A percentile compares a stretch with the other conserved stretches of the same genome.
Conservation (phyloP, 2,329 filamentous ascomycete species). For the Microcyclospora tardicrescens region DNA sequence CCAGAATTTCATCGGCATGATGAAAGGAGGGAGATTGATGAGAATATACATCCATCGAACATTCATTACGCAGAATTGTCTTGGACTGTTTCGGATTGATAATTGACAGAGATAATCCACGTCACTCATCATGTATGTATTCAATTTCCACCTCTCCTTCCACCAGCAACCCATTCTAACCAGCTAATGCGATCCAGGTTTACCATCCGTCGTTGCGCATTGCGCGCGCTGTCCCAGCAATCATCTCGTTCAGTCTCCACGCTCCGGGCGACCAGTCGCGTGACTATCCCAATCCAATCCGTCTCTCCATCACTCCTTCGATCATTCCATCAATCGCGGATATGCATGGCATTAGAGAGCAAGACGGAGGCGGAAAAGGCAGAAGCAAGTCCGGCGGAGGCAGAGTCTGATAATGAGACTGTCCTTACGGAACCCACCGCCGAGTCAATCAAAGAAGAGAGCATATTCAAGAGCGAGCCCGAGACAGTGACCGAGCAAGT, state of each 20-base stretch:
- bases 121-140: too few relatives aligned
- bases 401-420: constrained; percentile 24
- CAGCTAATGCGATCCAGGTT: constrained; percentile 31
- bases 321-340: constrained; percentile 28
- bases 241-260: constrained; percentile 32
- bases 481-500: constrained; percentile 3
- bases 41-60: too few relatives aligned
- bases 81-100: too few relatives aligned
- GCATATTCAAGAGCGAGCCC: constrained; percentile 9
- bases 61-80: too few relatives aligned
- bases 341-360: constrained; percentile 12
- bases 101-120: too few relatives aligned
- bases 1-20: too few relatives aligned
- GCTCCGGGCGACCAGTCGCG: constrained; percentile 18
- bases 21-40: too few relatives aligned
- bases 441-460: constrained; percentile 16
- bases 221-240: constrained; percentile 39
- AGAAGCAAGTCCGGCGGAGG: constrained; percentile 11
- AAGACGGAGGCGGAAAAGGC: constrained; percentile 5
- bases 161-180: not conserved
- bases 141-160: too few relatives aligned
- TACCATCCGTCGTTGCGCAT: constrained; percentile 44
- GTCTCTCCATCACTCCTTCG: constrained; percentile 23
- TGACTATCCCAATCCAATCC: constrained; percentile 24
- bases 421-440: constrained; percentile 19